These are phyloP conservation scores for Aureobasidium lini DNA, from an alignment of 2,329 filamentous ascomycete genomes.

Conservation along the genomic window DNA sequence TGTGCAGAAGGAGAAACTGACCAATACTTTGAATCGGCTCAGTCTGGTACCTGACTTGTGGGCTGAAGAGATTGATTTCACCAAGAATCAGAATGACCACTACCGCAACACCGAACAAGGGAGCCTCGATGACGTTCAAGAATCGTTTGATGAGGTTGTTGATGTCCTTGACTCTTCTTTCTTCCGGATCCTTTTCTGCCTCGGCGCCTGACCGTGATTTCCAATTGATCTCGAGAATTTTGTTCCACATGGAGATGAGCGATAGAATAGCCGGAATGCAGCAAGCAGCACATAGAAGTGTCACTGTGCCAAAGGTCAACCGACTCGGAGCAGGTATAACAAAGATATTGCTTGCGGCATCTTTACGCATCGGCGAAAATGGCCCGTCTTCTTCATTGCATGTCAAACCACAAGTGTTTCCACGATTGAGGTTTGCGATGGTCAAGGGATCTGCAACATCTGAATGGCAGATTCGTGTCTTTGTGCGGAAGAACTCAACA, in stretches of 20 bases:
- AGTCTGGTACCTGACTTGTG: conserved; percentile 49
- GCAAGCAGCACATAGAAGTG: conserved; percentile 55
- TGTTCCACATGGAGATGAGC: conserved; percentile 55
- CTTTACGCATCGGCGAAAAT: conserved; percentile 47
- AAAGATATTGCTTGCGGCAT: conserved; percentile 53
- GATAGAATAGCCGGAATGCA: conserved; percentile 58
- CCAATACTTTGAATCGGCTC: conserved; percentile 57
- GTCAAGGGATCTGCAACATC: conserved; percentile 30
- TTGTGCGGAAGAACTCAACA: conserved; percentile 56
- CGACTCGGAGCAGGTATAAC: conserved; percentile 51
- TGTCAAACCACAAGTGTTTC: conserved; percentile 37
- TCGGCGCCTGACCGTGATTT: conserved; percentile 36
- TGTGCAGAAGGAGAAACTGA: conserved; percentile 25
- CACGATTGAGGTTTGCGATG: background rate
- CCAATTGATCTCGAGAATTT: conserved; percentile 57
- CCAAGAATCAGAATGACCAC: conserved; percentile 54
- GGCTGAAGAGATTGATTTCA: conserved; percentile 57
- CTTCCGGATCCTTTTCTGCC: conserved; percentile 18
- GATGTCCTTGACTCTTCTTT: conserved; percentile 36
- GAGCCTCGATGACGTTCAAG: conserved; percentile 45
- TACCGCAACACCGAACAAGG: conserved; percentile 52
- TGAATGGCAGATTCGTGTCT: conserved; percentile 36
- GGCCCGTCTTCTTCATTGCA: conserved; percentile 44
- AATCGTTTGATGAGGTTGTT: conserved; percentile 30
- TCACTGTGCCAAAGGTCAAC: conserved; percentile 53